Conservation (phyloP, 2,329 filamentous ascomycete species). For the Ophiostoma australiae region DNA sequence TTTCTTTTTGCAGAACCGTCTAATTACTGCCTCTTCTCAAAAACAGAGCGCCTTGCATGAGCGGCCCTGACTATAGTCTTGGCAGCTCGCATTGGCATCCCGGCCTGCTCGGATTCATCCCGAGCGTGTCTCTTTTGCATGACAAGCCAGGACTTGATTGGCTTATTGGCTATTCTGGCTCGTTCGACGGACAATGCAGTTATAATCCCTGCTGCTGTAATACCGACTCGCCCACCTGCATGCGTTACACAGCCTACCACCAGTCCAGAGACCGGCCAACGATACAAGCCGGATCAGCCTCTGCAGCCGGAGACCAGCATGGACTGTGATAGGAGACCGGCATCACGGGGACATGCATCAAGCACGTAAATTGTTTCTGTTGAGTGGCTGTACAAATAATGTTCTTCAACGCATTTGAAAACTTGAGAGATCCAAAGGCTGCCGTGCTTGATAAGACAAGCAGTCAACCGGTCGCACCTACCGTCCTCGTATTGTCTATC, state of each 20-base stretch:
- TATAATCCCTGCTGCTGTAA: neutral
- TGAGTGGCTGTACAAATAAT: neutral
- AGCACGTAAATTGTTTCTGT: neutral
- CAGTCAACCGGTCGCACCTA: neutral
- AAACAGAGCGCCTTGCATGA: too few species aligned
- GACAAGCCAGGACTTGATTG: neutral
- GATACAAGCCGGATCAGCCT: neutral
- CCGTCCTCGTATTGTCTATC: too few species aligned
- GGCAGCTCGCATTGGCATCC: neutral
- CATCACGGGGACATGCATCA: neutral
- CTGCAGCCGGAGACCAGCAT: neutral
- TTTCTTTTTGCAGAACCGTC: too few species aligned
- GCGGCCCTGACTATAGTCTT: neutral
- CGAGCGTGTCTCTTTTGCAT: neutral
- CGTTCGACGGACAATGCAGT: neutral
- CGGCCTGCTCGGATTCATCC: neutral
- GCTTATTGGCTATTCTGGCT: too few species aligned
- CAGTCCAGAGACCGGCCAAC: neutral
- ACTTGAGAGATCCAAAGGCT: neutral
- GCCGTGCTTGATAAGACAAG: neutral
- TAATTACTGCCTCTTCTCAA: too few species aligned
- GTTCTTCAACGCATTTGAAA: neutral
- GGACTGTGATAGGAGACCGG: neutral
- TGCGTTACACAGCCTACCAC: neutral
- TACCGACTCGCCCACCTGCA: neutral